Base-by-base conservation (phyloP, 2,329 filamentous ascomycete species). In the Cladobotryum mycophilum region DNA sequence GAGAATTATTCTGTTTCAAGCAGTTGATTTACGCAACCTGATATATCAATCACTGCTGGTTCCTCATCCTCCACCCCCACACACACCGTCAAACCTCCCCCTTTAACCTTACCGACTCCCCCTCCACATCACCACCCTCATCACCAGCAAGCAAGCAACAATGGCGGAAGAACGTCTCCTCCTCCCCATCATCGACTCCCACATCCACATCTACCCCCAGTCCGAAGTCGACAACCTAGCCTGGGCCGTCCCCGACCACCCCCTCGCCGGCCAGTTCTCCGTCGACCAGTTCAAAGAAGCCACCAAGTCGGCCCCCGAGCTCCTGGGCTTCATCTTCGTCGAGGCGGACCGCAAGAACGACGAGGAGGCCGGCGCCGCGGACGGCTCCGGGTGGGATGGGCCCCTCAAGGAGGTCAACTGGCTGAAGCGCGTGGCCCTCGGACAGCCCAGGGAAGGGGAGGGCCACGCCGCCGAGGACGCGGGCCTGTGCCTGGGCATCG, bases 181-280 rank as follows among this genome's bases (percentile, higher is more conserved):
- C 60, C 70, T 77, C 66, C 80, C 76, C 61, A 84, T 95, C 63
- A 82, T 96, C 68, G 91, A 96, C 74, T 86, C 89, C 37, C 92
- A 96, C 74, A 86, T 96, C 69, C 91, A 96, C 72, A 82, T 96
- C 62, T 96, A 83, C 74, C 87, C 89, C 41, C 68, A 74, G 42
- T 78, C 79, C 48, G 86, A 92, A 60, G 64, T 86, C 47, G 64
- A 76, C 49, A 78, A 80, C 37, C 80, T 95, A 55, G 71, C 80
- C 52, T 96, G 89, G 90, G 80, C 81, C 70, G 76, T 67, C 3
- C 70, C 80, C 5, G 70, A 75, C 43, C 69, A 77, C 61, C 75
- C 81, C 4, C 74, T 95, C 46, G 75, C 79, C 45, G 76, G 76
- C 46, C 81, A 84, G 57, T 81, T 84, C 66, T 84, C 85, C 1